Base-by-base conservation (phyloP, 495 filamentous ascomycete genomes). In the Lophiostoma macrostomum region DNA sequence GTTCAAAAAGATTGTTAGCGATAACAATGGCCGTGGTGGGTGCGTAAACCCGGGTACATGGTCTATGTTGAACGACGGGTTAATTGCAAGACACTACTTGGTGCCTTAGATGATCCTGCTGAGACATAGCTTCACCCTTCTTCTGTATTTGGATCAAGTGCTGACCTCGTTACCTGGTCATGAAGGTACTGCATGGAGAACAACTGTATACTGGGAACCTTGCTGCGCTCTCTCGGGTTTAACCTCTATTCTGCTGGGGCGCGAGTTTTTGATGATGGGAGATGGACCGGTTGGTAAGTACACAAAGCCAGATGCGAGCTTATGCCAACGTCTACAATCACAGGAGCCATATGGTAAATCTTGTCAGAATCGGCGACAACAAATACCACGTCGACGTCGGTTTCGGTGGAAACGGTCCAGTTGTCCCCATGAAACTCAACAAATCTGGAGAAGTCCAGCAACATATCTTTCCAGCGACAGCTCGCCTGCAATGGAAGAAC, bases 141-240 rank as follows among this genome's bases (percentile, higher is more conserved):
- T n/a, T n/a, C n/a, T n/a, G n/a, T n/a, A n/a, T n/a, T n/a, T n/a
- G n/a, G n/a, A n/a, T n/a, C n/a, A n/a, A n/a, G n/a, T n/a, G n/a
- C n/a, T n/a, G n/a, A n/a, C n/a, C n/a, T n/a, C n/a, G n/a, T n/a
- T n/a, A n/a, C n/a, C n/a, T n/a, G n/a, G n/a, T n/a, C n/a, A n/a
- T n/a, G n/a, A 3, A 86, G 87, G 0, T 89, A 90, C 58, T 91
- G 86, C 69, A 84, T 91, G 76, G 87, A 91, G 60, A 74, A 78
- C 42, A 90, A 83, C 64, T 71, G 73, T 27, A 78, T 90, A 40
- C 87, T 90, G 36, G 76, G 77, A 31, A 74, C 74, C 16, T 69
- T 89, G 13, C 69, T 94, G 13, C 68, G 78, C 18, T 79, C 72
- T 13, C 63, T 90, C 3, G 87, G 85, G 0, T 91, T 75, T 50